Evolutionary conservation across 805 yeast species (phyloP).

Genomic region (Candida michaelii): DNA sequence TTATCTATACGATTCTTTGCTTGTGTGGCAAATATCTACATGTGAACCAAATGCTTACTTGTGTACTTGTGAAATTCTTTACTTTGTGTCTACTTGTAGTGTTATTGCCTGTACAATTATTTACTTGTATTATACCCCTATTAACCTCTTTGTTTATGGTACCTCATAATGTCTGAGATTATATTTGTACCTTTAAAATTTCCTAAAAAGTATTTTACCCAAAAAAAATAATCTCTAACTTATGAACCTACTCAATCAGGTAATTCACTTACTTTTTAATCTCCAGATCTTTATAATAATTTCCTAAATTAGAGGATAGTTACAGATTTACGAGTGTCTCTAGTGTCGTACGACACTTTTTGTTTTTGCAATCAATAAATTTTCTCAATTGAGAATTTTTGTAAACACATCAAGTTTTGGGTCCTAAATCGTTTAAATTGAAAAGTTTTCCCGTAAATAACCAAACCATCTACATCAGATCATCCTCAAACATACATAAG

Average conservation of each 20-base stretch:
- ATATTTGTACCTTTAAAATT: no score
- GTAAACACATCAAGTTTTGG: slow-evolving; percentile 4
- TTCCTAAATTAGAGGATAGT: not conserved
- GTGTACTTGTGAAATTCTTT: no score
- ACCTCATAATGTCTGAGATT: no score
- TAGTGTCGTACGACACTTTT: slow-evolving; percentile 1
- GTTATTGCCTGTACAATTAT: no score
- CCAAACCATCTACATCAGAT: not conserved
- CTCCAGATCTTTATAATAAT: not conserved
- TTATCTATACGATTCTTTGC: no score
- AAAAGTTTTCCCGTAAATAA: slow-evolving; percentile 1
- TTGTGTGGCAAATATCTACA: no score
- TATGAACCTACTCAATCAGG: not conserved
- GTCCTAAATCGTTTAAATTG: slow-evolving; percentile 4
- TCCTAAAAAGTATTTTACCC: no score
- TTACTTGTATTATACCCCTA: no score
- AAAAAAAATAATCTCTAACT: not conserved
- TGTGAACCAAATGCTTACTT: no score
- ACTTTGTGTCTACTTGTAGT: no score
- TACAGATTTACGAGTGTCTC: slow-evolving; percentile 4
- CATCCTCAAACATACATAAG: not conserved
- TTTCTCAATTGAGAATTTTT: slow-evolving; percentile 10
- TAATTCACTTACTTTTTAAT: not conserved
- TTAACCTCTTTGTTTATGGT: no score
- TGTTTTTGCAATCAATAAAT: slow-evolving; percentile 7